These are phyloP conservation scores for Claviceps spartinae DNA, from an alignment of 2,329 filamentous ascomycete genomes.

Conservation along the genomic window DNA sequence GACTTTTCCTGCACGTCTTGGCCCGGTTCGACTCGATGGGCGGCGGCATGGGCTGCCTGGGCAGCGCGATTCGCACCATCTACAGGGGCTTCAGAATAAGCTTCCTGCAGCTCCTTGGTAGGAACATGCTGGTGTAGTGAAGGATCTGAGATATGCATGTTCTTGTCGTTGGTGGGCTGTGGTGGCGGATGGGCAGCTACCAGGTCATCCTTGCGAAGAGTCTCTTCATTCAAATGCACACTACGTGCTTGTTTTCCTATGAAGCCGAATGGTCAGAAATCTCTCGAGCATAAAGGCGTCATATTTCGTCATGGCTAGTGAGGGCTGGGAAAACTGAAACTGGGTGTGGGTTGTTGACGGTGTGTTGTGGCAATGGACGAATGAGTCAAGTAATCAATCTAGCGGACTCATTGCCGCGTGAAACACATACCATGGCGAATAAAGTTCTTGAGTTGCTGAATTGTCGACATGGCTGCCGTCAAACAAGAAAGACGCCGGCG, in stretches of 20 bases:
- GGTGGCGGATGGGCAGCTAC: conserved; percentile 34
- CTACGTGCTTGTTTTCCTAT: conserved; percentile 76
- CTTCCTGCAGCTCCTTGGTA: conserved; percentile 37
- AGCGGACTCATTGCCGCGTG: neutral
- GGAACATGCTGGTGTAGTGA: conserved; percentile 20
- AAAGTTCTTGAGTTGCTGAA: conserved; percentile 96
- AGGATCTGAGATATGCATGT: conserved; percentile 37
- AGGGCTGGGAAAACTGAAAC: neutral
- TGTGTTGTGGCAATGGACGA: neutral
- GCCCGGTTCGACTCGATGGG: conserved; percentile 47
- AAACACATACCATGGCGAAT: conserved; percentile 63
- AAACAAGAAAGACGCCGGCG: conserved; percentile 6
- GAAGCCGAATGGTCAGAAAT: neutral
- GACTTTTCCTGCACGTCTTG: conserved; percentile 32
- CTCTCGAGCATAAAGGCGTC: neutral
- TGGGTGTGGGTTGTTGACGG: neutral
- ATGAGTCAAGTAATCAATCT: neutral
- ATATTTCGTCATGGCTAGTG: conserved; percentile 5
- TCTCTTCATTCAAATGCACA: conserved; percentile 37
- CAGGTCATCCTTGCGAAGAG: conserved; percentile 38
- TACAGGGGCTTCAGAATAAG: conserved; percentile 48
- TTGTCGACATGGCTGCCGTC: conserved; percentile 44
- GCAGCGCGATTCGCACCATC: conserved; percentile 53
- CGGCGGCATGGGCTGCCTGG: conserved; percentile 52
- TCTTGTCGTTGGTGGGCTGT: conserved; percentile 39